A percentile compares a stretch with the other conserved stretches of the same genome.
Evolutionary conservation across 1,284 basidiomycete genomes (phyloP).

Genomic region (Mycosarcoma mackinlayi): DNA sequence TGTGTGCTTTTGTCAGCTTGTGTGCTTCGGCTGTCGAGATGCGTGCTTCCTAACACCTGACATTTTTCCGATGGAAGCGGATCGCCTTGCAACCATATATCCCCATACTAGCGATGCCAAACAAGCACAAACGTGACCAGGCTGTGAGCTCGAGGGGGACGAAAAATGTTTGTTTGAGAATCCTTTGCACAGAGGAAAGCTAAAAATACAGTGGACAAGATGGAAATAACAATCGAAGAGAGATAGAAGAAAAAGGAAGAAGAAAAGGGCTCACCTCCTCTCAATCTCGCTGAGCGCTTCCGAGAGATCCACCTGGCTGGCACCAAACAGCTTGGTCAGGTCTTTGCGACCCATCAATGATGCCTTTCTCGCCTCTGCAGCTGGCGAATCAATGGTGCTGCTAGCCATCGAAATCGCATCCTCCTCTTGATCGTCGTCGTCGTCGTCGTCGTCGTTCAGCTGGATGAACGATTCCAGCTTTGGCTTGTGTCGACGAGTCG

Average conservation of each 20-base stretch:
- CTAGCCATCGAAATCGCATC: background rate
- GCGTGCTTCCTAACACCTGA: constrained; percentile 10
- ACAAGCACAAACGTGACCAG: too few species aligned
- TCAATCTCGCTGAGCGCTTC: constrained; percentile 4
- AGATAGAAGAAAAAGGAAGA: background rate
- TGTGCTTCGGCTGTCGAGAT: constrained; percentile 37
- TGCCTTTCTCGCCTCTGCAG: too few species aligned
- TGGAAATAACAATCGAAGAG: too few species aligned
- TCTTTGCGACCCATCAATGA: too few species aligned
- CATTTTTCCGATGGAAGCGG: too few species aligned
- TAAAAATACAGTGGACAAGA: constrained; percentile 8
- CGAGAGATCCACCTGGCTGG: constrained; percentile 17
- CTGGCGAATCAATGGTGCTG: constrained; percentile 3
- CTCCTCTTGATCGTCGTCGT: background rate
- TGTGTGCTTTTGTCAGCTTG: constrained; percentile 24
- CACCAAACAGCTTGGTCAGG: constrained; percentile 40
- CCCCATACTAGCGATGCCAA: too few species aligned
- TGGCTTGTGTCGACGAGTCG: background rate
- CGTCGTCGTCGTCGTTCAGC: constrained; percentile 22
- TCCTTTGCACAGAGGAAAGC: background rate
- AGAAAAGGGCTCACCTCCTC: too few species aligned
- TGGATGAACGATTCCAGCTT: constrained; percentile 26
- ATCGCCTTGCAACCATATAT: too few species aligned
- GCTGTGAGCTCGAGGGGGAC: too few species aligned
- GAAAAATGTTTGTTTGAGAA: too few species aligned